Conservation (phyloP, 441 rosid species). For the Viola pubescens region DNA sequence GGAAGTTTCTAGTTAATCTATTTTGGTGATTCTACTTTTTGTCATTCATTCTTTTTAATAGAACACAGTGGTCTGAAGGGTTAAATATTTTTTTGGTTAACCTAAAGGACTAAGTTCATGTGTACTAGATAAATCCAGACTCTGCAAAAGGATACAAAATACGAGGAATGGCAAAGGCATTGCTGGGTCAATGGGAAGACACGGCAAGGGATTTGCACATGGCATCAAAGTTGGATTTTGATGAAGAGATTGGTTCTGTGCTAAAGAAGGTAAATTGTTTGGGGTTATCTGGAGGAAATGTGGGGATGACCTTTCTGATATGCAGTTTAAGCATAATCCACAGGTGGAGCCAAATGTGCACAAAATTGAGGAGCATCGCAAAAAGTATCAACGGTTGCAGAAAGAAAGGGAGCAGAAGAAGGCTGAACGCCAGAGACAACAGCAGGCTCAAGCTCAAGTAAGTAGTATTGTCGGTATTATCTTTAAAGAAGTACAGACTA, state of each 20-base stretch:
- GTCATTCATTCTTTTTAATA: constrained; percentile 9
- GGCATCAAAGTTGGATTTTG: constrained; percentile 81
- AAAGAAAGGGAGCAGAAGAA: constrained; percentile 52
- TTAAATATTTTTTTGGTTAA: neutral
- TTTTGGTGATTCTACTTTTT: neutral
- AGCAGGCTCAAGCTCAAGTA: constrained; percentile 50
- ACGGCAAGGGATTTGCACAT: constrained; percentile 80
- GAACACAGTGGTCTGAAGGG: too few species aligned
- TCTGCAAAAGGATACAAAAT: constrained; percentile 92
- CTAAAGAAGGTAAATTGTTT: constrained; percentile 54
- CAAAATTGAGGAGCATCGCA: constrained; percentile 62
- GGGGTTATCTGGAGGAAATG: constrained; percentile 3
- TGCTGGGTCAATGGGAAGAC: constrained; percentile 88
- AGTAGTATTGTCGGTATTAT: constrained; percentile 15
- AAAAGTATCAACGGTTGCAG: constrained; percentile 59
- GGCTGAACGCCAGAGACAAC: constrained; percentile 39
- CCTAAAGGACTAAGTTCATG: constrained; percentile 6
- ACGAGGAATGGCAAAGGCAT: constrained; percentile 75
- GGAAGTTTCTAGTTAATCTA: constrained; percentile 8
- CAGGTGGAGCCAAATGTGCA: constrained; percentile 80
- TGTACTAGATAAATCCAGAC: constrained; percentile 75
- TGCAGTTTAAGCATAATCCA: constrained; percentile 13
- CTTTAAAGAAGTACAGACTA: neutral
- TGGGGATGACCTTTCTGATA: constrained; percentile 8
- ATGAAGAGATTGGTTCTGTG: constrained; percentile 65